Evolutionary conservation across 1,284 basidiomycete species (phyloP).

Genomic region (Irpex lacteus): DNA sequence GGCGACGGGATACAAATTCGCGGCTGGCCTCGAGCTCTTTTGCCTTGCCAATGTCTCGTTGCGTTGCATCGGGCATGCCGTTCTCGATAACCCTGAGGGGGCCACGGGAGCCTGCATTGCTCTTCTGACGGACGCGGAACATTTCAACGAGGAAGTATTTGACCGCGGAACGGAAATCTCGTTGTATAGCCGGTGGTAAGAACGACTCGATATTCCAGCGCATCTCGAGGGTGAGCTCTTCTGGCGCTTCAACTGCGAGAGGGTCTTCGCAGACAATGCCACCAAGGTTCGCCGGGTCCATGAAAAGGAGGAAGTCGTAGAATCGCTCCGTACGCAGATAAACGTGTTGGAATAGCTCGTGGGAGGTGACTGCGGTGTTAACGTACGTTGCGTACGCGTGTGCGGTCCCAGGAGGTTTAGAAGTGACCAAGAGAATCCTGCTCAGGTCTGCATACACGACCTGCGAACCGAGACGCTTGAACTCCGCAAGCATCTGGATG

Average conservation of each 20-base stretch:
- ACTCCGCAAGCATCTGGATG: slow-evolving; percentile 95
- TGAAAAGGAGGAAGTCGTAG: slow-evolving; percentile 95
- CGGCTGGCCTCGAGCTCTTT: slow-evolving; percentile 69
- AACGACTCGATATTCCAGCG: slow-evolving; percentile 95
- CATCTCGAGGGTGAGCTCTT: slow-evolving; percentile 78
- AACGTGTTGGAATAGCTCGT: slow-evolving; percentile 95
- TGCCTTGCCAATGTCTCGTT: slow-evolving; percentile 64
- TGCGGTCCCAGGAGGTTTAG: slow-evolving; percentile 94
- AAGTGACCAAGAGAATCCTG: slow-evolving; percentile 87
- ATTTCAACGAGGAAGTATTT: slow-evolving; percentile 88
- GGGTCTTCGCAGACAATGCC: slow-evolving; percentile 87
- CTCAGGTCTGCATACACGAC: slow-evolving; percentile 94
- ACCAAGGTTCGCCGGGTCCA: slow-evolving; percentile 94
- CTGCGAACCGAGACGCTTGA: slow-evolving; percentile 91
- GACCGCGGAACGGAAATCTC: slow-evolving; percentile 73
- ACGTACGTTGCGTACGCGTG: slow-evolving; percentile 96
- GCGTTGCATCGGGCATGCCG: slow-evolving; percentile 59
- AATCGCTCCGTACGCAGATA: slow-evolving; percentile 86
- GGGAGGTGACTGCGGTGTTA: slow-evolving; percentile 87
- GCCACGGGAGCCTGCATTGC: slow-evolving; percentile 56
- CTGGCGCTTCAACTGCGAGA: slow-evolving; percentile 61
- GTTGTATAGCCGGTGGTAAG: slow-evolving; percentile 82
- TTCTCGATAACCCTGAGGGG: slow-evolving; percentile 79
- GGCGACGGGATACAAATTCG: slow-evolving; percentile 75
- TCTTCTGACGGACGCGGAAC: slow-evolving; percentile 74